Evolutionary conservation across 176 grass and related monocot genomes (phyloP), one percentile per base, ranked within the genome.

Genomic region (Bonia amplexicaulis): DNA sequence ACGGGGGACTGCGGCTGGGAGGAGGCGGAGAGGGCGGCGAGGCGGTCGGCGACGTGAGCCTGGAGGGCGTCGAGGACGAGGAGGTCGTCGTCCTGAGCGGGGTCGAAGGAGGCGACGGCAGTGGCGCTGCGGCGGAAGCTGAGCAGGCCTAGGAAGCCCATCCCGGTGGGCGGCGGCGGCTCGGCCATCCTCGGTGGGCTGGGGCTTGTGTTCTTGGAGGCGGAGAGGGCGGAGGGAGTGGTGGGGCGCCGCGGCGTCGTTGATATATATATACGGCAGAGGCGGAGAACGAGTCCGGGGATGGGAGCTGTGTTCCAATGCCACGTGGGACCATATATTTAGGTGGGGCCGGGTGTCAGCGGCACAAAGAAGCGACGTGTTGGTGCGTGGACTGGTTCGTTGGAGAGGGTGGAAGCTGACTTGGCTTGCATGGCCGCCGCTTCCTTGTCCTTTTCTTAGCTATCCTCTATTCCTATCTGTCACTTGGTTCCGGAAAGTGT

Each of bases 81-180:
- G 15, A 93, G 87, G 71, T 93, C 91, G 66, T 90, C 87, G 54
- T 93, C 93, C 25, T 91, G 88, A 13, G 85, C 85, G 0, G 92
- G 91, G 51, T 95, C 93, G 76, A 94, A 85, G 69, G 93, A 92
- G 3, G 89, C 95, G 57, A 98, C 90, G 53, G 78, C 87, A 25
- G 63, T 80, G 54, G 85, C 72, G 80, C 83, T 67, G 55, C 93
- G 88, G 26, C 93, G 96, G 71, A 96, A 85, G 91, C 91, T 96
- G 70, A 96, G 91, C 12, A 93, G 78, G 14, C 87, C 96, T 13
- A 87, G 74, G 69, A 95, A 87, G 12, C 85, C 85, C 49, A 51
- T 85, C 41, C 89, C 87, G 17, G 72, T n/a, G 1, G 90, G 64
- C 49, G 90, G 60, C 14, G 69, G 83, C 44, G 87, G 39, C 29